Conservation (phyloP, 805 yeast genomes). For the Debaryomyces prosopidis region DNA sequence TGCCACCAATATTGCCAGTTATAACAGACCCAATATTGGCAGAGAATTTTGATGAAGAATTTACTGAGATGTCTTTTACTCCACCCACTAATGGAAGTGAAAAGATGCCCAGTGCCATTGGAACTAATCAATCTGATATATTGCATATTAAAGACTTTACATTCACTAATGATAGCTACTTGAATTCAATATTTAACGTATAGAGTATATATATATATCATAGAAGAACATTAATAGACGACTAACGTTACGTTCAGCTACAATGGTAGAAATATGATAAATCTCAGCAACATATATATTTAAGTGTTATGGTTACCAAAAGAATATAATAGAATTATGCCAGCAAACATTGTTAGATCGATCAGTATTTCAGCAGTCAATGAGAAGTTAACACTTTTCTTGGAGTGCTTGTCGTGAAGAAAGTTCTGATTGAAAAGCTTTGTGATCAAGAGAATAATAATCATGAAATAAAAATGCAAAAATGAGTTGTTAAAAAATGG, state of each 20-base stretch:
- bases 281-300: not conserved
- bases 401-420: conserved; percentile 9
- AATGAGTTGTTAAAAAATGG: conserved; percentile 6
- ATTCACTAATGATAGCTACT: conserved; percentile 39
- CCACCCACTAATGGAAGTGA: conserved; percentile 19
- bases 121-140: conserved; percentile 22
- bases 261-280: not conserved
- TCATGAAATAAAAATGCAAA: conserved; percentile 2
- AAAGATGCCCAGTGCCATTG: conserved; percentile 5
- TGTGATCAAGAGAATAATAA: conserved; percentile 7
- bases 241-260: too few relatives aligned
- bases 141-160: conserved; percentile 43
- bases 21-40: conserved; percentile 46
- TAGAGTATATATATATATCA: not conserved
- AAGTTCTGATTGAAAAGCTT: conserved; percentile 23
- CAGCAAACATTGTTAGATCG: not conserved
- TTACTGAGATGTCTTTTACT: conserved; percentile 40
- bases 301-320: not conserved
- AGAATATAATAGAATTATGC: not conserved
- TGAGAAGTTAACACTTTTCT: not conserved
- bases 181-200: conserved; percentile 12
- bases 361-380: not conserved
- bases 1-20: conserved; percentile 45
- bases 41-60: conserved; percentile 44
- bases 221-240: too few relatives aligned